phyloP scores from a whole-genome alignment of 805 yeast species.

The Saturnispora quitensis region DNA sequence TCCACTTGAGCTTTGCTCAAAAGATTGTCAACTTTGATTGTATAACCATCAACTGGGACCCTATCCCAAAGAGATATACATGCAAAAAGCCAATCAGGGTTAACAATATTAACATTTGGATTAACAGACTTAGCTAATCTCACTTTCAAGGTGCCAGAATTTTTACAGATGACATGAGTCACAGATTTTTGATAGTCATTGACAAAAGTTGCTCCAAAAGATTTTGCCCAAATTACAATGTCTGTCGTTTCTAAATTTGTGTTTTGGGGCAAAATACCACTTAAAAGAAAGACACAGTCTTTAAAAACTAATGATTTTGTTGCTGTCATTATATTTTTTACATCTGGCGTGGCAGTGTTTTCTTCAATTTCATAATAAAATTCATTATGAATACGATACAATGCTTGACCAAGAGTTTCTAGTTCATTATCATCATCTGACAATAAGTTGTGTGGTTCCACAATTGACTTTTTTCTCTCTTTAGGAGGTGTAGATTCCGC shows the following conservation, averaged over 20 bases:
- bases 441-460: constrained; percentile 41
- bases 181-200: constrained; percentile 61
- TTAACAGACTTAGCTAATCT: constrained; percentile 61
- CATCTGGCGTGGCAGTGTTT: constrained; percentile 38
- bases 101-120: constrained; percentile 63
- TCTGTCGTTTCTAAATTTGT: constrained; percentile 64
- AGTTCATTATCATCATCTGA: constrained; percentile 80
- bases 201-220: constrained; percentile 83
- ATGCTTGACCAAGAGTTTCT: constrained; percentile 47
- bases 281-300: constrained; percentile 64
- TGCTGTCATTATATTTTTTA: constrained; percentile 61
- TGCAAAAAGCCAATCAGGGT: constrained; percentile 87
- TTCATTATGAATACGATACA: constrained; percentile 53
- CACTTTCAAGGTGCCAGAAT: constrained; percentile 76
- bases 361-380: constrained; percentile 47
- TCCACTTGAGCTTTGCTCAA: constrained; percentile 38
- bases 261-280: constrained; percentile 88
- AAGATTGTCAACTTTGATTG: constrained; percentile 42
- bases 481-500: not conserved
- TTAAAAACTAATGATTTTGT: constrained; percentile 61
- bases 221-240: constrained; percentile 84
- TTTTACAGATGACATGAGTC: constrained; percentile 82
- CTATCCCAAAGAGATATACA: constrained; percentile 74
- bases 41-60: constrained; percentile 52
- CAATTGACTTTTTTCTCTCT: constrained; percentile 10